Evolutionary conservation across 1,284 basidiomycete species (phyloP).

Genomic region (Cryptococcus depauperatus): DNA sequence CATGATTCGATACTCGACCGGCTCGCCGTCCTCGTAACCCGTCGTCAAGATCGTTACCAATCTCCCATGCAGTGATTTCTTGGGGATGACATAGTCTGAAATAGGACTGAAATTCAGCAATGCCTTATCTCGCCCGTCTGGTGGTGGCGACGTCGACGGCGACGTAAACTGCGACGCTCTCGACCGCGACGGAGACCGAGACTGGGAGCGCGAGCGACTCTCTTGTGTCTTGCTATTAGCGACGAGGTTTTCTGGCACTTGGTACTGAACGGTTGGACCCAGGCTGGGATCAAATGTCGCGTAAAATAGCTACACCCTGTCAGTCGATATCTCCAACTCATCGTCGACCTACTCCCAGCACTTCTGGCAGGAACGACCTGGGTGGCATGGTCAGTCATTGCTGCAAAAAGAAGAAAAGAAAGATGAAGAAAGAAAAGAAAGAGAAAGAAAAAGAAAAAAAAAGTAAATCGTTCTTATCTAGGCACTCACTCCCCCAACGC

Average conservation of each 20-base stretch:
- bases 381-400: constrained; percentile 27
- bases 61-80: constrained; percentile 73
- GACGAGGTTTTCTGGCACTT: constrained; percentile 46
- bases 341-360: constrained; percentile 37
- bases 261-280: constrained; percentile 40
- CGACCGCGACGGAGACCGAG: constrained; percentile 22
- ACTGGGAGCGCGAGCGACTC: constrained; percentile 13
- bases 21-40: constrained; percentile 16
- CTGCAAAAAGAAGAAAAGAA: not conserved
- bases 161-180: constrained; percentile 10
- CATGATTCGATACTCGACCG: constrained; percentile 60
- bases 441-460: not conserved
- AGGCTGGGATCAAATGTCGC: constrained; percentile 43
- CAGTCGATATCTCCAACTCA: not conserved
- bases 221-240: constrained; percentile 22
- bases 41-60: constrained; percentile 57
- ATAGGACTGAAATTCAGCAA: constrained; percentile 88
- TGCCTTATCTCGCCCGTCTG: not conserved
- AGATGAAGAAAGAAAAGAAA: constrained; percentile 2
- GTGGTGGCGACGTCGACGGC: constrained; percentile 2
- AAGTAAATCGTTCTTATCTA: no score
- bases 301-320: constrained; percentile 41
- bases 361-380: constrained; percentile 44
- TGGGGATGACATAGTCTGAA: constrained; percentile 89
- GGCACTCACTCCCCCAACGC: constrained; percentile 15